Evolutionary conservation across 345 rosid species (phyloP).

Genomic region (Eucalyptus erythrocorys): DNA sequence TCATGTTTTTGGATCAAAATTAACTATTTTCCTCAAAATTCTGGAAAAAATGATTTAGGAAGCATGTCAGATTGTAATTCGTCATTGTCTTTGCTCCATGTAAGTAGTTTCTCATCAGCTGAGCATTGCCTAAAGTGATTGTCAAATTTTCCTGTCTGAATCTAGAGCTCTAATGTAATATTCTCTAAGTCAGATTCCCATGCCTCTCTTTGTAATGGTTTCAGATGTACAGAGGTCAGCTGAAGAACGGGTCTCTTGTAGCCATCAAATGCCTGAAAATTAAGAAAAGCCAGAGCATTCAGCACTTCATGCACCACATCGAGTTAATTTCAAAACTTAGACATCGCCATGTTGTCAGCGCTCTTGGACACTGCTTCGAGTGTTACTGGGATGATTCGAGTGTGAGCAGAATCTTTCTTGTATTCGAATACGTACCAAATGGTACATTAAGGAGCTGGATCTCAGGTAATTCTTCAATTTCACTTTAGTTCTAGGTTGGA

Average conservation of each 20-base stretch:
- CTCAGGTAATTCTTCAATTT: slow-evolving; percentile 41
- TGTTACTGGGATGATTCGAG: slow-evolving; percentile 91
- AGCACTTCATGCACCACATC: slow-evolving; percentile 70
- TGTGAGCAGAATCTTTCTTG: slow-evolving; percentile 83
- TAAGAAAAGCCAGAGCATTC: slow-evolving; percentile 68
- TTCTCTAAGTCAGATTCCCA: background rate
- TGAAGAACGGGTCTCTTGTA: slow-evolving; percentile 66
- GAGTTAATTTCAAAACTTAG: slow-evolving; percentile 83
- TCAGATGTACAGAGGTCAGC: slow-evolving; percentile 82
- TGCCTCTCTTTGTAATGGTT: background rate
- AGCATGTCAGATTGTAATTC: background rate
- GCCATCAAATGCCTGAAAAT: slow-evolving; percentile 82
- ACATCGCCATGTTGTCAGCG: slow-evolving; percentile 80
- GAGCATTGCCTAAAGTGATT: background rate
- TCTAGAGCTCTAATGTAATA: background rate
- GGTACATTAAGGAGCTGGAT: slow-evolving; percentile 86
- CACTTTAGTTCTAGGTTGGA: background rate
- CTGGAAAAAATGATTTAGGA: background rate
- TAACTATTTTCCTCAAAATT: background rate
- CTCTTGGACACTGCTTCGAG: slow-evolving; percentile 89
- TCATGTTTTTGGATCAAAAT: background rate
- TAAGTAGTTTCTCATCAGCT: background rate
- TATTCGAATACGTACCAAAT: slow-evolving; percentile 82
- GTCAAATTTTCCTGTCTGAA: background rate
- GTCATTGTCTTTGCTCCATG: background rate